These are phyloP conservation scores for Ascochyta fabae DNA, from an alignment of 2,329 filamentous ascomycete genomes.

Conservation along the genomic window DNA sequence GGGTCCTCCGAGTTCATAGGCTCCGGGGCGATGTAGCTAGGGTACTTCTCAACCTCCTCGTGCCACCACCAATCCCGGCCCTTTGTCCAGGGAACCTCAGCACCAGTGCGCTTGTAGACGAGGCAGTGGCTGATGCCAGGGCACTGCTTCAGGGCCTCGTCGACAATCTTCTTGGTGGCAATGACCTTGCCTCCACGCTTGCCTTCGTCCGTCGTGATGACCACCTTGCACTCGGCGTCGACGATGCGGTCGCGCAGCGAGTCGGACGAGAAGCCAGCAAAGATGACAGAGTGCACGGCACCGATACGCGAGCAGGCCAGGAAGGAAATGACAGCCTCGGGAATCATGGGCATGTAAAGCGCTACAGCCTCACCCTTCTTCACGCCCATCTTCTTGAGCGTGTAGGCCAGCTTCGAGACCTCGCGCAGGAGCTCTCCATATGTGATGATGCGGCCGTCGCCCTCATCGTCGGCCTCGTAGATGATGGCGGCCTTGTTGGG, in stretches of 20 bases:
- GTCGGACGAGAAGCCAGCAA: constrained; percentile 96
- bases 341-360: constrained; percentile 98
- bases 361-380: constrained; percentile 97
- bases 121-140: constrained; percentile 84
- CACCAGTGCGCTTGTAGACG: constrained; percentile 93
- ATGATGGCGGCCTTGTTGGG: constrained; percentile 95
- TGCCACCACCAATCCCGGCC: constrained; percentile 98
- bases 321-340: constrained; percentile 89
- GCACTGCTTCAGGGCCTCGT: constrained; percentile 95
- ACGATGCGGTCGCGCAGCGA: constrained; percentile 94
- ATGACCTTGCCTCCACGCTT: constrained; percentile 98
- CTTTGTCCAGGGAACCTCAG: constrained; percentile 87
- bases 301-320: constrained; percentile 91
- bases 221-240: constrained; percentile 87
- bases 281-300: constrained; percentile 95
- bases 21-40: constrained; percentile 88
- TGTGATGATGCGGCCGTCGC: constrained; percentile 85
- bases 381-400: constrained; percentile 93
- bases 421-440: constrained; percentile 93
- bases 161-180: constrained; percentile 98
- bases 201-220: constrained; percentile 97
- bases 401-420: constrained; percentile 85
- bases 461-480: constrained; percentile 94
- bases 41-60: constrained; percentile 97
- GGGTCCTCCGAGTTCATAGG: constrained; percentile 92